phyloP scores from a whole-genome alignment of 2,329 filamentous ascomycete species.

The Pyrenochaeta sp. region DNA sequence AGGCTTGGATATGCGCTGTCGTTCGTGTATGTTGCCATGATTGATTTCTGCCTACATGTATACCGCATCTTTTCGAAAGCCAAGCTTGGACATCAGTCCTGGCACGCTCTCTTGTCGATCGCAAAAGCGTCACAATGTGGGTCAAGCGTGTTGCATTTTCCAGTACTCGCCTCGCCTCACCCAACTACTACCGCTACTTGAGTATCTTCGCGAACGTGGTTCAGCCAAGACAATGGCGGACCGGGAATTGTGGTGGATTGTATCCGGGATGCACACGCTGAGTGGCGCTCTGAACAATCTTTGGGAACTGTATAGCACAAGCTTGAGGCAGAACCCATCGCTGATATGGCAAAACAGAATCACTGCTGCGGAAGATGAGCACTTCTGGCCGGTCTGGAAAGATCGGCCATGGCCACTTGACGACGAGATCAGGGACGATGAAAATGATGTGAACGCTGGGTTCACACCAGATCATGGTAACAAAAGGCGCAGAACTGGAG shows the following conservation, averaged over 20 bases:
- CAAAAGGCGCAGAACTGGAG: no score
- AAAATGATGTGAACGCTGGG: no score
- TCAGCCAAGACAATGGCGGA: not conserved
- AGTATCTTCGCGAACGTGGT: no score
- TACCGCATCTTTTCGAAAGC: conserved; percentile 1
- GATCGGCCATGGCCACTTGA: no score
- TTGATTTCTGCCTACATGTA: not conserved
- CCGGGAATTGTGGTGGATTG: not conserved
- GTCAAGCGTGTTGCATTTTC: conserved; percentile 1
- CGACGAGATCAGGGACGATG: no score
- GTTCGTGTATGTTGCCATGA: not conserved
- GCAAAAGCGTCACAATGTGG: not conserved
- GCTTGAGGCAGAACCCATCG: not conserved
- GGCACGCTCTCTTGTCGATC: not conserved
- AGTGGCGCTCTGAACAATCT: not conserved
- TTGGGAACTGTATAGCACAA: not conserved
- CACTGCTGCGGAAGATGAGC: no score
- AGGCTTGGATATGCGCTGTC: not conserved
- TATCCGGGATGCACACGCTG: not conserved
- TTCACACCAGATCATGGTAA: no score
- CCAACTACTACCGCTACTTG: not conserved
- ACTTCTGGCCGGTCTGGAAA: no score
- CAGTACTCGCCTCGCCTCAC: not conserved
- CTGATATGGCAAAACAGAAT: no score
- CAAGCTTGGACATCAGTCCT: not conserved